Evolutionary conservation across 2,329 filamentous ascomycete genomes (phyloP).

Genomic region (Monosporascus sp.): DNA sequence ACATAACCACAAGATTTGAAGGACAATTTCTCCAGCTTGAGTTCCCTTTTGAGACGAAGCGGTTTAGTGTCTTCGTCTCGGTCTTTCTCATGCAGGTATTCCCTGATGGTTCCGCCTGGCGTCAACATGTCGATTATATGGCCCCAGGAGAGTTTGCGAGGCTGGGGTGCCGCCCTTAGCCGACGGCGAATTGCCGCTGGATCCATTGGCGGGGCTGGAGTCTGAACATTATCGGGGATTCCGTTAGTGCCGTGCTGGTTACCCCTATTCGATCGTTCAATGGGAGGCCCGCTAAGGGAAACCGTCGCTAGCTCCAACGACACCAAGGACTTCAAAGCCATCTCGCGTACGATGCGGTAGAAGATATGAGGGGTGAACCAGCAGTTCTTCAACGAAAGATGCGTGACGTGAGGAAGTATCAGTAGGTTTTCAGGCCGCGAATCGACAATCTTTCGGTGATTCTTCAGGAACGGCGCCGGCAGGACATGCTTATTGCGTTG

Average conservation of each 20-base stretch:
- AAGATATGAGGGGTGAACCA: conserved; percentile 60
- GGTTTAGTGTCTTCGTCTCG: background rate
- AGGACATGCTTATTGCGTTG: conserved; percentile 59
- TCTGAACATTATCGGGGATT: background rate
- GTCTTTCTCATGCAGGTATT: conserved; percentile 9
- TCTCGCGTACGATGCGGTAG: conserved; percentile 42
- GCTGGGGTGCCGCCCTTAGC: conserved; percentile 5
- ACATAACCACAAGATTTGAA: conserved; percentile 61
- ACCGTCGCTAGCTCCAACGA: conserved; percentile 58
- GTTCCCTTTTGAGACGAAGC: conserved; percentile 3
- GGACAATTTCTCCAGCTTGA: conserved; percentile 34
- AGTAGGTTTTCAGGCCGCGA: conserved; percentile 33
- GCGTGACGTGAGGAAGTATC: conserved; percentile 50
- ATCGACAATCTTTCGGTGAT: conserved; percentile 11
- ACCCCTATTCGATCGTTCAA: conserved; percentile 1
- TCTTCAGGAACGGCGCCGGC: conserved; percentile 50
- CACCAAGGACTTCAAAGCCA: conserved; percentile 43
- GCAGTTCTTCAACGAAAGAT: conserved; percentile 62
- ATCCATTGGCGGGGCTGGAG: background rate
- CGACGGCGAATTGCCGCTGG: background rate
- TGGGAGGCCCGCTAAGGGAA: conserved; percentile 51
- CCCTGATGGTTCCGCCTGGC: conserved; percentile 28
- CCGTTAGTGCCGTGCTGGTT: background rate
- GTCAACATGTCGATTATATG: conserved; percentile 39
- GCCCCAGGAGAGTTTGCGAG: conserved; percentile 33